These are phyloP conservation scores for Paxillus ammoniavirescens DNA, from an alignment of 768 basidiomycete genomes.

Conservation along the genomic window DNA sequence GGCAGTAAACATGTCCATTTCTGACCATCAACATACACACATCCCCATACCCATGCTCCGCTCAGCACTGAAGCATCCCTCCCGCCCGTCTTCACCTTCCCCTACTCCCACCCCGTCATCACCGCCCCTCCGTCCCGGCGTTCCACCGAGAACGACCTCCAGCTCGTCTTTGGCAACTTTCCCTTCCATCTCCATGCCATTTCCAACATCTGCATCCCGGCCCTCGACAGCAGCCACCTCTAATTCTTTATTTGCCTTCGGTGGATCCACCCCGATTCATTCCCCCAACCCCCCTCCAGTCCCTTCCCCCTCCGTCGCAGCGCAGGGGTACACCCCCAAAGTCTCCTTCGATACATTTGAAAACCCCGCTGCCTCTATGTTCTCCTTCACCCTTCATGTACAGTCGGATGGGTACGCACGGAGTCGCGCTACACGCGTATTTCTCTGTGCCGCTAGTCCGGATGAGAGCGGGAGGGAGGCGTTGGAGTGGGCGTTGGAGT, in stretches of 20 bases:
- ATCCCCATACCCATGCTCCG: constrained; percentile 35
- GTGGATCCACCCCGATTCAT: constrained; percentile 12
- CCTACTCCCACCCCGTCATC: constrained; percentile 15
- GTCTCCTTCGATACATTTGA: constrained; percentile 90
- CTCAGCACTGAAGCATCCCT: constrained; percentile 52
- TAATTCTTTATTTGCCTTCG: constrained; percentile 16
- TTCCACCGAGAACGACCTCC: constrained; percentile 15
- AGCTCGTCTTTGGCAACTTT: constrained; percentile 14
- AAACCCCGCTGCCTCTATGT: constrained; percentile 78
- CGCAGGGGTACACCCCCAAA: constrained; percentile 36
- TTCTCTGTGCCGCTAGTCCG: constrained; percentile 82
- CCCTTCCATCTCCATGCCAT: constrained; percentile 21
- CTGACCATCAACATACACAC: constrained; percentile 10
- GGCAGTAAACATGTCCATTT: too few relatives aligned
- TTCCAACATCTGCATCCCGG: constrained; percentile 9
- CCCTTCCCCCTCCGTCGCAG: constrained; percentile 15
- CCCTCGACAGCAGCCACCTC: constrained; percentile 19
- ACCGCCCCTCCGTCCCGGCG: constrained; percentile 19
- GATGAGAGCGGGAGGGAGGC: constrained; percentile 90
- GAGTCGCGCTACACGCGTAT: constrained; percentile 77
- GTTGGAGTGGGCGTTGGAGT: constrained; percentile 89
- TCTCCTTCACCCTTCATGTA: constrained; percentile 82
- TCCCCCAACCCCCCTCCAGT: constrained; percentile 19
- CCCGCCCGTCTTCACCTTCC: constrained; percentile 22
- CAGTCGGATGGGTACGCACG: constrained; percentile 81